Evolutionary conservation across 23 red algal genomes (phyloP).

Genomic region (Gracilariopsis chorda): DNA sequence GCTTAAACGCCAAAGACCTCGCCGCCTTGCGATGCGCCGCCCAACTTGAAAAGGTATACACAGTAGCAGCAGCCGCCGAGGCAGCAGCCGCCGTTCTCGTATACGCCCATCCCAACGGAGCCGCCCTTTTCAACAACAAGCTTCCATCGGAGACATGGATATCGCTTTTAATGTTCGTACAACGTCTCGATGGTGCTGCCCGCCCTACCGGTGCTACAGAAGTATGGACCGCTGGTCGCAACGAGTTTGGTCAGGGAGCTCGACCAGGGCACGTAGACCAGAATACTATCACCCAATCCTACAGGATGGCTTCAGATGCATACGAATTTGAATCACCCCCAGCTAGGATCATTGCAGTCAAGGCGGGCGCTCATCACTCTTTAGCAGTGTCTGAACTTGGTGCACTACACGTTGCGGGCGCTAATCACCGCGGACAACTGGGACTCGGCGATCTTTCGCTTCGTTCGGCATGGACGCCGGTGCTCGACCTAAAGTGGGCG

Average conservation of each 20-base stretch:
- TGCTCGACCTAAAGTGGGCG: neutral
- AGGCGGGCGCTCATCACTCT: conserved; percentile 27
- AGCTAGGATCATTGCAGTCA: neutral
- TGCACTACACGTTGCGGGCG: conserved; percentile 24
- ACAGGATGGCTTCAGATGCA: conserved; percentile 7
- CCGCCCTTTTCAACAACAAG: neutral
- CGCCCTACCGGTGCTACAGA: neutral
- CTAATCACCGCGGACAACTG: conserved; percentile 32
- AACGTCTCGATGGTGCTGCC: conserved; percentile 18
- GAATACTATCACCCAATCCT: neutral
- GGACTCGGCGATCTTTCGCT: conserved; percentile 20
- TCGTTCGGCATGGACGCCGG: conserved; percentile 30
- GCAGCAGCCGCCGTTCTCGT: neutral
- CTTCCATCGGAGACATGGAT: conserved; percentile 10
- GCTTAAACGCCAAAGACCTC: neutral
- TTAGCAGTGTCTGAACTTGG: conserved; percentile 21
- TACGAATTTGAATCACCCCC: conserved; percentile 24
- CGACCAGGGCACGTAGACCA: neutral
- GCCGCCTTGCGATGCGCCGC: neutral
- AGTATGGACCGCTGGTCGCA: conserved; percentile 44
- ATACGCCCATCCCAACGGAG: neutral
- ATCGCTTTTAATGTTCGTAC: neutral
- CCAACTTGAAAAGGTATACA: neutral
- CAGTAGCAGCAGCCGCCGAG: neutral
- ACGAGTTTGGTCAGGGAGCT: conserved; percentile 42